These are phyloP conservation scores for Beauveria sp. DNA, from an alignment of 2,329 filamentous ascomycete species.

Conservation along the genomic window DNA sequence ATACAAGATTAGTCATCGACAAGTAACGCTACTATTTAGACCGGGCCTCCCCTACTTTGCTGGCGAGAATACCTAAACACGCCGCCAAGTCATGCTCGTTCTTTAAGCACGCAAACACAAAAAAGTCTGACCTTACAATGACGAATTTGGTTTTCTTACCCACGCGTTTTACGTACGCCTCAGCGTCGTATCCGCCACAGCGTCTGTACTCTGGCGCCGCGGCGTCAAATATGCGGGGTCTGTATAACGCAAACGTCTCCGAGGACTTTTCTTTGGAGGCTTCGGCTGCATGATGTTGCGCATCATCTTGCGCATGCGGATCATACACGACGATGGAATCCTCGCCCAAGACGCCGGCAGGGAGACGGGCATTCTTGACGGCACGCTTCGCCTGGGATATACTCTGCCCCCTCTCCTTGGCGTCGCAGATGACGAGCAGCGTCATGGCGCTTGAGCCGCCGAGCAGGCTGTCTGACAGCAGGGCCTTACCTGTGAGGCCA, in stretches of 20 bases:
- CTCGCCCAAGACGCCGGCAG: not conserved
- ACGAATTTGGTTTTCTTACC: constrained; percentile 5
- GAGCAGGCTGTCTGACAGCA: constrained; percentile 10
- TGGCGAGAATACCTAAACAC: not conserved
- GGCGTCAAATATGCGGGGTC: not conserved
- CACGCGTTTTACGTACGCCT: constrained; percentile 3
- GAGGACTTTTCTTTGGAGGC: not conserved
- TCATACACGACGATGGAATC: not conserved
- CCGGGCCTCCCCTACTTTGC: not conserved
- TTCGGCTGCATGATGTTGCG: not conserved
- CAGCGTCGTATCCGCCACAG: not conserved
- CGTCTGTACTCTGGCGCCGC: not conserved
- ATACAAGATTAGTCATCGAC: too few relatives aligned
- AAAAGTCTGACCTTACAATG: constrained; percentile 13
- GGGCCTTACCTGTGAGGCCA: not conserved
- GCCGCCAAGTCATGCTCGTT: not conserved
- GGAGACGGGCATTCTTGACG: not conserved
- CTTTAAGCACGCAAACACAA: constrained; percentile 13
- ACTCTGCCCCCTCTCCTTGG: not conserved
- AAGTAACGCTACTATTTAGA: too few relatives aligned
- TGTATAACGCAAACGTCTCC: not conserved
- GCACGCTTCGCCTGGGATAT: not conserved
- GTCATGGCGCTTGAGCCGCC: not conserved
- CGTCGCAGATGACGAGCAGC: constrained; percentile 3
- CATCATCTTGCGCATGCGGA: not conserved